phyloP scores from a whole-genome alignment of 2,329 filamentous ascomycete genomes.

The Colletotrichum aenigma region DNA sequence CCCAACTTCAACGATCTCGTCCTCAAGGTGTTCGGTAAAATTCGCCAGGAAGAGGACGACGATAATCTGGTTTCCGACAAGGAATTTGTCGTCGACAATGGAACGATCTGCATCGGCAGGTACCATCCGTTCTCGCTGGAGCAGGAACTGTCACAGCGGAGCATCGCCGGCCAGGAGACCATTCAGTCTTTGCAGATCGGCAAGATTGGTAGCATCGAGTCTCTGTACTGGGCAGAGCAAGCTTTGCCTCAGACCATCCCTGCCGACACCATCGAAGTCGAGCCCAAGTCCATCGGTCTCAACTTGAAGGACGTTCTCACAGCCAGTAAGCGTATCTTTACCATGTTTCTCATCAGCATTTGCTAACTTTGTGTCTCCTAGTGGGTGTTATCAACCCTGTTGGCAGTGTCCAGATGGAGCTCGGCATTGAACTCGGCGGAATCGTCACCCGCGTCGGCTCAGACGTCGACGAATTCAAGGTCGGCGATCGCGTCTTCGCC shows the following conservation, averaged over 20 bases:
- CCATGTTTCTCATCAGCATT: not conserved
- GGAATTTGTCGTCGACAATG: constrained; percentile 6
- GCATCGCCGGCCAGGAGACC: not conserved
- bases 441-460: constrained; percentile 24
- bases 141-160: constrained; percentile 19
- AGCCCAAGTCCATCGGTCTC: not conserved
- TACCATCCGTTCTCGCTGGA: constrained; percentile 29
- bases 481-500: constrained; percentile 28
- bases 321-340: not conserved
- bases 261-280: not conserved
- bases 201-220: not conserved
- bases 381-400: not conserved
- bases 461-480: constrained; percentile 14
- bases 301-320: not conserved
- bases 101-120: not conserved
- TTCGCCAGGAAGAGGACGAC: not conserved
- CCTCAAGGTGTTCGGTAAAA: not conserved
- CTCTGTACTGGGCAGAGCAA: not conserved
- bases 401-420: not conserved
- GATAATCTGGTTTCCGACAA: not conserved
- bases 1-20: not conserved
- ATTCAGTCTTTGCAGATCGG: not conserved
- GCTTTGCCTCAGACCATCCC: not conserved
- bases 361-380: not conserved
- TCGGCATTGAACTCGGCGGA: constrained; percentile 24